phyloP scores from a whole-genome alignment of 371 early-diverging fungal genomes.

The Zopfochytrium polystomum region DNA sequence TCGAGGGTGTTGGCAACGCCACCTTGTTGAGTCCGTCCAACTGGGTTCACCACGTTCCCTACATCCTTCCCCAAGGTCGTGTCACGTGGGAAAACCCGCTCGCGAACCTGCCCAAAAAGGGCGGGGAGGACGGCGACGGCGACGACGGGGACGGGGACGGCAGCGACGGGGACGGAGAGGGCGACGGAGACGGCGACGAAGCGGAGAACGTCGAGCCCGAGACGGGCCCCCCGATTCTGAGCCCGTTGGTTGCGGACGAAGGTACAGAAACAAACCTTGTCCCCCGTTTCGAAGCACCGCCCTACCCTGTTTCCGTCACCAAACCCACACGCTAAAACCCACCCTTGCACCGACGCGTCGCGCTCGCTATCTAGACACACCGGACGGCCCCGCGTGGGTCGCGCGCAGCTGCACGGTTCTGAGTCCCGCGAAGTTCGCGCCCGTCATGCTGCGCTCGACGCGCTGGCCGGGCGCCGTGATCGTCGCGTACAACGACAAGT shows the following conservation, averaged over 20 bases:
- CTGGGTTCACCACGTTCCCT: slow-evolving; percentile 60
- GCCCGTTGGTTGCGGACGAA: slow-evolving; percentile 42
- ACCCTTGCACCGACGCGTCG: too few relatives aligned
- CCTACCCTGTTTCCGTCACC: too few relatives aligned
- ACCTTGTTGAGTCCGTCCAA: slow-evolving; percentile 36
- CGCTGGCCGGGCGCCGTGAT: slow-evolving; percentile 57
- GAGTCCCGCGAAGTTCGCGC: slow-evolving; percentile 43
- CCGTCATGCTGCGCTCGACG: slow-evolving; percentile 42
- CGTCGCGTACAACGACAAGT: slow-evolving; percentile 54
- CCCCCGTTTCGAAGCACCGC: too few relatives aligned
- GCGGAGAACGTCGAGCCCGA: slow-evolving; percentile 46
- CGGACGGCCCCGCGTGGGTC: slow-evolving; percentile 45
- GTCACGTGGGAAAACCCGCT: slow-evolving; percentile 50
- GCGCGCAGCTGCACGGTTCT: slow-evolving; percentile 40
- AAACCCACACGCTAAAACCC: too few relatives aligned
- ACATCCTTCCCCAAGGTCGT: slow-evolving; percentile 57
- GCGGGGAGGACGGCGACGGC: slow-evolving; percentile 36
- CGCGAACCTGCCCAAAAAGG: slow-evolving; percentile 31
- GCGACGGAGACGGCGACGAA: slow-evolving; percentile 30
- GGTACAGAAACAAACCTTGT: too few relatives aligned
- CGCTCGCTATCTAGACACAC: slow-evolving; percentile 8
- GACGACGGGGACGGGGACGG: slow-evolving; percentile 27
- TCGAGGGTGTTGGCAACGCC: slow-evolving; percentile 43
- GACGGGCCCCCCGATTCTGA: slow-evolving; percentile 47
- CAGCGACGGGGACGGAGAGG: slow-evolving; percentile 32